Evolutionary conservation across 2,329 filamentous ascomycete species (phyloP).

Genomic region (Fusarium sororula): DNA sequence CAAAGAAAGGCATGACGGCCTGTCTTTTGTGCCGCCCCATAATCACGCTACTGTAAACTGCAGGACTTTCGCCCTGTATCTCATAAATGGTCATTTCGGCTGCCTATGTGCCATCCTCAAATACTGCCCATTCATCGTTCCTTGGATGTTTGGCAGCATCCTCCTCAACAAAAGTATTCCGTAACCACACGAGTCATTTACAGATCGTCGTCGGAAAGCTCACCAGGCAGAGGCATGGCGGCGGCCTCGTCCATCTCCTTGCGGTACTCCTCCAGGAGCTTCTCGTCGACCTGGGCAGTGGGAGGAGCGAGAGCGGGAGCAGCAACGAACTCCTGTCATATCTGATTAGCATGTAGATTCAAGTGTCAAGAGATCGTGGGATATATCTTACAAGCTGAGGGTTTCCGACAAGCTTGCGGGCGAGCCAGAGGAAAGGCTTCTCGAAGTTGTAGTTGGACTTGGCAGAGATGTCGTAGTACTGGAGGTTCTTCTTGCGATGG

Average conservation of each 20-base stretch:
- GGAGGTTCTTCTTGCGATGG: slow-evolving; percentile 99
- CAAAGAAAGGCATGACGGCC: slow-evolving; percentile 44
- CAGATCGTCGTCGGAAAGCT: slow-evolving; percentile 82
- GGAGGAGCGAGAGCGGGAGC: slow-evolving; percentile 94
- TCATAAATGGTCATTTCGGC: slow-evolving; percentile 52
- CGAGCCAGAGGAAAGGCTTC: slow-evolving; percentile 99
- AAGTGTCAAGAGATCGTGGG: background rate
- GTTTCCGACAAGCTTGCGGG: slow-evolving; percentile 98
- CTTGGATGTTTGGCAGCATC: slow-evolving; percentile 37
- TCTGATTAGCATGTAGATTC: slow-evolving; percentile 39
- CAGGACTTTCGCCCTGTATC: slow-evolving; percentile 46
- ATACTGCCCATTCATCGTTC: slow-evolving; percentile 37
- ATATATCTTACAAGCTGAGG: slow-evolving; percentile 51
- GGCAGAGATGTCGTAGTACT: slow-evolving; percentile 99
- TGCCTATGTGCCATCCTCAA: slow-evolving; percentile 45
- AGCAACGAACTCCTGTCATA: slow-evolving; percentile 87
- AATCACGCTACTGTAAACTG: slow-evolving; percentile 50
- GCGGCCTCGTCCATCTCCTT: slow-evolving; percentile 88
- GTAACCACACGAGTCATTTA: slow-evolving; percentile 53
- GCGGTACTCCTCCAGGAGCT: slow-evolving; percentile 82
- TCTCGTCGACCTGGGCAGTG: slow-evolving; percentile 87
- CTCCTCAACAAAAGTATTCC: slow-evolving; percentile 44
- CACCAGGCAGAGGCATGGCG: slow-evolving; percentile 87
- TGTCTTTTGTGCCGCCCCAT: slow-evolving; percentile 45
- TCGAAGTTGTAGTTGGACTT: slow-evolving; percentile 99